Conservation (phyloP, 2,329 filamentous ascomycete species). For the Exophiala mesophila region DNA sequence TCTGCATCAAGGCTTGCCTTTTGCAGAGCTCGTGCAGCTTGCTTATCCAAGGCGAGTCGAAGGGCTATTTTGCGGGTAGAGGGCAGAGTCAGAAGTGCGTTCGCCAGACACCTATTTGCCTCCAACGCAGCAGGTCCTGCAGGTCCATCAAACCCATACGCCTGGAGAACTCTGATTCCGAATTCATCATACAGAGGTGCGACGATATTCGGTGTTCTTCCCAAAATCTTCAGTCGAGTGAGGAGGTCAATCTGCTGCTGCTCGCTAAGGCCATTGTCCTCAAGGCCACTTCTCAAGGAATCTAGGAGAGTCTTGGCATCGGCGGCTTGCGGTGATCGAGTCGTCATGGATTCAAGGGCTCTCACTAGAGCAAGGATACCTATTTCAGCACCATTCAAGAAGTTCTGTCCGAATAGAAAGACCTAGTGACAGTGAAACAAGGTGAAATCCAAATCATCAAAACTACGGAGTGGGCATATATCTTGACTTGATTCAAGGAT, state of each 20-base stretch:
- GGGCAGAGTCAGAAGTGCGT: conserved; percentile 68
- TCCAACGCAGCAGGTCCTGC: conserved; percentile 63
- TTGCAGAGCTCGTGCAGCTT: conserved; percentile 66
- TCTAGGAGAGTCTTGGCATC: conserved; percentile 63
- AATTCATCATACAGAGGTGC: conserved; percentile 79
- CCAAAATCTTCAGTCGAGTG: conserved; percentile 68
- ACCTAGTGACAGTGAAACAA: too few species aligned
- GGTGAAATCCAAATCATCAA: too few species aligned
- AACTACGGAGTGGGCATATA: too few species aligned
- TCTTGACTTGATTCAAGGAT: too few species aligned
- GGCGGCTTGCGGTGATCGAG: conserved; percentile 57
- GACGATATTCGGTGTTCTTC: conserved; percentile 66
- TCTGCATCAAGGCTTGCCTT: conserved; percentile 75
- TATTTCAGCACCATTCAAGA: too few species aligned
- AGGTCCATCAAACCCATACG: conserved; percentile 66
- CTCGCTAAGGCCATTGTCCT: conserved; percentile 48
- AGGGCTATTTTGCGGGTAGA: conserved; percentile 68
- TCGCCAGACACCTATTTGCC: conserved; percentile 77
- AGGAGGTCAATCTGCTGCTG: conserved; percentile 39
- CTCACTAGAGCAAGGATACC: too few species aligned
- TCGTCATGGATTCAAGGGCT: too few species aligned
- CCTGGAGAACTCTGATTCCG: conserved; percentile 67
- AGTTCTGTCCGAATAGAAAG: too few species aligned
- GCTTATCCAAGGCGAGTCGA: conserved; percentile 61
- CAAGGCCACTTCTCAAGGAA: conserved; percentile 58